These are phyloP conservation scores for Powellomyces hirtus DNA, from an alignment of 192 early-diverging fungal genomes.

Conservation along the genomic window DNA sequence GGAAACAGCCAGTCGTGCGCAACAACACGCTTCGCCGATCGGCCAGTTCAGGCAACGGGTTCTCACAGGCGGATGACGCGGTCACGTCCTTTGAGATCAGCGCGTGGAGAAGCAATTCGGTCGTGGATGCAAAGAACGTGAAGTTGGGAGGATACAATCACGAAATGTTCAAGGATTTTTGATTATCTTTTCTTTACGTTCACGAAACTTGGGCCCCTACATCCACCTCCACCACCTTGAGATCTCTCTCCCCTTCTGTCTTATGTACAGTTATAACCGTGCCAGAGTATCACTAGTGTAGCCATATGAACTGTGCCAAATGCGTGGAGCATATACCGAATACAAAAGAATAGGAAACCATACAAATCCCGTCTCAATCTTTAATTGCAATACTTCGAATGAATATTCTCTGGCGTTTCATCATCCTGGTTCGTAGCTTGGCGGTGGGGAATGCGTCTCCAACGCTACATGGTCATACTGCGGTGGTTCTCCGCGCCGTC, in stretches of 20 bases:
- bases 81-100: constrained; percentile 7
- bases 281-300: no score
- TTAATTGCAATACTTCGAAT: no score
- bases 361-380: no score
- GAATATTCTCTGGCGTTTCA: no score
- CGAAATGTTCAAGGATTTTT: constrained; percentile 16
- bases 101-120: constrained; percentile 10
- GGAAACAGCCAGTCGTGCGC: not conserved
- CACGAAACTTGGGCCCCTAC: no score
- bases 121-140: not conserved
- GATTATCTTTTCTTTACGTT: no score
- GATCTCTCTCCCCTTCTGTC: no score
- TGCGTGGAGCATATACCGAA: no score
- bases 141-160: not conserved
- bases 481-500: not conserved
- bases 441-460: not conserved
- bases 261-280: no score
- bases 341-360: no score
- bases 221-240: no score
- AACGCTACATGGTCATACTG: not conserved
- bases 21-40: not conserved
- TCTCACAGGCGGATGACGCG: not conserved
- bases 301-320: no score
- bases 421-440: not conserved
- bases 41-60: not conserved